Conservation (phyloP, 1,139 yeast species). For the Pichia sp. region DNA sequence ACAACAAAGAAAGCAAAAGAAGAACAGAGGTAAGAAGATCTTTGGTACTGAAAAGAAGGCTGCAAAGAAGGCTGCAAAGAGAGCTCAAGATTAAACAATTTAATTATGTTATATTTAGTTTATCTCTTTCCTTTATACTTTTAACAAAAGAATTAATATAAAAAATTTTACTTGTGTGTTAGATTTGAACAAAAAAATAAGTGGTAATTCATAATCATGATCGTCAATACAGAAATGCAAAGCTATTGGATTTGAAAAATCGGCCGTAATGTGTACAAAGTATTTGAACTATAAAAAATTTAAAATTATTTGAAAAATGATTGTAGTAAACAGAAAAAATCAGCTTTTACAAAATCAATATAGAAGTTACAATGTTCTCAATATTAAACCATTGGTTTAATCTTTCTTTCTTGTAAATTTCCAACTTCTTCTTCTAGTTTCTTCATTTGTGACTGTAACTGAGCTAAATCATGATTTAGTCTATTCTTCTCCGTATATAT, state of each 20-base stretch:
- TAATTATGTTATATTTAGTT: conserved; percentile 3
- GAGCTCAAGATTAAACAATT: conserved; percentile 33
- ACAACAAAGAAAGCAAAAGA: conserved; percentile 99
- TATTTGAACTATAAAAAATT: too few relatives aligned
- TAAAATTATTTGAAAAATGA: too few relatives aligned
- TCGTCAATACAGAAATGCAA: background rate
- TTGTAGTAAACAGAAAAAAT: conserved; percentile 1
- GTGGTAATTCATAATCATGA: too few relatives aligned
- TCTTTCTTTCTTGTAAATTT: conserved; percentile 50
- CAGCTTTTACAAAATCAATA: background rate
- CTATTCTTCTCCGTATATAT: conserved; percentile 92
- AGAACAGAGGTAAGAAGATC: conserved; percentile 99
- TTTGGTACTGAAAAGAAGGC: conserved; percentile 96
- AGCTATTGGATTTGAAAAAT: background rate
- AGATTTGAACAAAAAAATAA: too few relatives aligned
- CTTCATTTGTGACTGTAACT: conserved; percentile 68
- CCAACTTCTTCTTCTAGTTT: conserved; percentile 67
- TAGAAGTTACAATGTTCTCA: too few relatives aligned
- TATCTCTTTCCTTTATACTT: conserved; percentile 6
- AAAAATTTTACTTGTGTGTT: too few relatives aligned
- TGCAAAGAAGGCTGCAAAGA: conserved; percentile 84
- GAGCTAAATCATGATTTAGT: conserved; percentile 88
- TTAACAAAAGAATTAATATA: background rate
- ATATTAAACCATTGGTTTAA: conserved; percentile 11
- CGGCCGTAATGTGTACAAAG: too few relatives aligned